phyloP scores from a whole-genome alignment of 2,329 filamentous ascomycete genomes.

The Pestalotiopsis sp. region DNA sequence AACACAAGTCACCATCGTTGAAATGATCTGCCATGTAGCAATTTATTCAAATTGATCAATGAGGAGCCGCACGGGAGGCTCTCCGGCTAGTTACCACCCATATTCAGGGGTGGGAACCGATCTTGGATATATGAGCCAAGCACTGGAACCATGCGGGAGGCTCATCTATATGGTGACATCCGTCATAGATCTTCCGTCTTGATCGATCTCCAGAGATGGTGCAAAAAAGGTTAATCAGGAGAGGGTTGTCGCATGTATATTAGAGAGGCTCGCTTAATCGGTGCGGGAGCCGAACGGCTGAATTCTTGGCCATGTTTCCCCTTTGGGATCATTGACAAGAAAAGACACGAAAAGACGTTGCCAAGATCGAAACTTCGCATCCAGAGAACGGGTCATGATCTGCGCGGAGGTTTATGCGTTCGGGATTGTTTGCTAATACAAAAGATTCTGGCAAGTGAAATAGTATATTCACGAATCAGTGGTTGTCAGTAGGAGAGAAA shows the following conservation, averaged over 20 bases:
- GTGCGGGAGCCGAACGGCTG: neutral
- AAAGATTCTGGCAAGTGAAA: too few relatives aligned
- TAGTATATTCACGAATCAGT: too few relatives aligned
- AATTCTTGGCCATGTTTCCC: neutral
- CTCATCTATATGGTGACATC: neutral
- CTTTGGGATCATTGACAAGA: neutral
- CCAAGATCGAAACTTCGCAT: neutral
- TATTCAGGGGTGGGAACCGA: neutral
- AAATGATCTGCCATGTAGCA: neutral
- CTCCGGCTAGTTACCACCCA: neutral
- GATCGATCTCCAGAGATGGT: neutral
- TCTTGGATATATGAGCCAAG: neutral
- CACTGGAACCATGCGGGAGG: neutral
- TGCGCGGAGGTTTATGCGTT: neutral
- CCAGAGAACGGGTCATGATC: neutral
- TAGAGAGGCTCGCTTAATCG: neutral
- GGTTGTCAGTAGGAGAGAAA: too few relatives aligned
- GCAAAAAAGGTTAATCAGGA: too few relatives aligned
- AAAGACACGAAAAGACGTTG: neutral
- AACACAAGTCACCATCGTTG: neutral
- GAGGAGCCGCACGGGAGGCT: slow-evolving; percentile 1
- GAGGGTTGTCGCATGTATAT: neutral
- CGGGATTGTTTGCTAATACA: too few relatives aligned
- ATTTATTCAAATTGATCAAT: neutral
- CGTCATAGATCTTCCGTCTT: neutral